phyloP scores from a whole-genome alignment of 768 basidiomycete genomes.

The Calocera viscosa region DNA sequence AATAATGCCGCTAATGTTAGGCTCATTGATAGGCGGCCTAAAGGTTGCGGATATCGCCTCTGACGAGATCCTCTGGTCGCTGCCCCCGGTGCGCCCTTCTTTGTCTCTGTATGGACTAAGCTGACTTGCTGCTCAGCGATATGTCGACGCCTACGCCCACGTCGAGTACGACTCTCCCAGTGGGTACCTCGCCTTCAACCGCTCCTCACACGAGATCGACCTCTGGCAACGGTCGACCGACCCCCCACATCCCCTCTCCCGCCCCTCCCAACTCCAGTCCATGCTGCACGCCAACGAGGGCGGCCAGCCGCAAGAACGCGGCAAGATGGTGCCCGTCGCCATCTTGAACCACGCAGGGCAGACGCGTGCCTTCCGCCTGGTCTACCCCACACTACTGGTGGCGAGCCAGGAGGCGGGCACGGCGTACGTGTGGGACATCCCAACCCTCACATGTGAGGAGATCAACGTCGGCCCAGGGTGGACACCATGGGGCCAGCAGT shows the following conservation, averaged over 20 bases:
- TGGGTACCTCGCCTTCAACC: constrained; percentile 62
- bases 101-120: not conserved
- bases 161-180: constrained; percentile 47
- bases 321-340: constrained; percentile 39
- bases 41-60: constrained; percentile 43
- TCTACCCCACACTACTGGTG: constrained; percentile 52
- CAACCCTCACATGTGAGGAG: constrained; percentile 34
- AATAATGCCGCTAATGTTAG: not conserved
- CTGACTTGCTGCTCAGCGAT: constrained; percentile 26
- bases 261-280: constrained; percentile 1
- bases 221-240: not conserved
- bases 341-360: constrained; percentile 38
- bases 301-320: not conserved
- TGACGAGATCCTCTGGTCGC: constrained; percentile 46
- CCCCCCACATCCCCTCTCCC: not conserved
- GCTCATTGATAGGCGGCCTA: constrained; percentile 37
- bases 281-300: not conserved
- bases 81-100: constrained; percentile 36
- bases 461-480: constrained; percentile 5
- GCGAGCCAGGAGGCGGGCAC: constrained; percentile 27
- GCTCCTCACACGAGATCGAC: constrained; percentile 19
- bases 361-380: constrained; percentile 48
- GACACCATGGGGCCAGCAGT: constrained; percentile 23
- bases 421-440: constrained; percentile 54
- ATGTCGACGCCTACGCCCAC: constrained; percentile 46